phyloP scores from a whole-genome alignment of 106 monocot species.

The Phalaenopsis equestris region DNA sequence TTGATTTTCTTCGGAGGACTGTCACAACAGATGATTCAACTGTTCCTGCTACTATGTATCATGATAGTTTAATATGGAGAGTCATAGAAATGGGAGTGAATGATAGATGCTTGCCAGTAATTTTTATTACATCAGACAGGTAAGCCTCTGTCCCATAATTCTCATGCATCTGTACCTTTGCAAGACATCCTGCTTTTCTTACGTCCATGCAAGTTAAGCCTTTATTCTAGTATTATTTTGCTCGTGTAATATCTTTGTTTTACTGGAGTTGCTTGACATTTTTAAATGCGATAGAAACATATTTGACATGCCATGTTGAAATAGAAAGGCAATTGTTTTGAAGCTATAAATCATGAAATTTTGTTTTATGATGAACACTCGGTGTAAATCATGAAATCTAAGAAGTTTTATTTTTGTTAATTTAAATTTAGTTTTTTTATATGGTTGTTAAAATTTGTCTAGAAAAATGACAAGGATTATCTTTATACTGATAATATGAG shows the following conservation, averaged over 20 bases:
- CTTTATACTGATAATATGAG: too few species aligned
- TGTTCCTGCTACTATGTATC: constrained; percentile 65
- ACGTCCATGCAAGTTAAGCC: background rate
- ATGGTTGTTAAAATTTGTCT: background rate
- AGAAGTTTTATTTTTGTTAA: background rate
- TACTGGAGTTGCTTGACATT: too few species aligned
- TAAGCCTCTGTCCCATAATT: constrained; percentile 1
- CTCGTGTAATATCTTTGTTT: background rate
- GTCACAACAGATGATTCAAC: constrained; percentile 42
- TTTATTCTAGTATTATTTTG: background rate
- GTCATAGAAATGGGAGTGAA: constrained; percentile 73
- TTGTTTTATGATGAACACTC: background rate
- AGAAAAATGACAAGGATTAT: background rate
- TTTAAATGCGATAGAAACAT: background rate
- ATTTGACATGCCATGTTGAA: background rate
- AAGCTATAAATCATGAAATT: background rate
- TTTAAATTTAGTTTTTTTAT: background rate
- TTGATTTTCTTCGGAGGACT: constrained; percentile 75
- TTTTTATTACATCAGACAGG: constrained; percentile 83
- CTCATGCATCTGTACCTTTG: background rate
- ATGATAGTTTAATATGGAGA: constrained; percentile 90
- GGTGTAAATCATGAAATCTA: background rate
- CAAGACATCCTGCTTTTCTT: background rate
- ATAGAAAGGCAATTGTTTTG: background rate
- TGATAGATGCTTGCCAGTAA: constrained; percentile 69